Evolutionary conservation across 2,329 filamentous ascomycete species (phyloP).

Genomic region (Dactylellina leptospora): DNA sequence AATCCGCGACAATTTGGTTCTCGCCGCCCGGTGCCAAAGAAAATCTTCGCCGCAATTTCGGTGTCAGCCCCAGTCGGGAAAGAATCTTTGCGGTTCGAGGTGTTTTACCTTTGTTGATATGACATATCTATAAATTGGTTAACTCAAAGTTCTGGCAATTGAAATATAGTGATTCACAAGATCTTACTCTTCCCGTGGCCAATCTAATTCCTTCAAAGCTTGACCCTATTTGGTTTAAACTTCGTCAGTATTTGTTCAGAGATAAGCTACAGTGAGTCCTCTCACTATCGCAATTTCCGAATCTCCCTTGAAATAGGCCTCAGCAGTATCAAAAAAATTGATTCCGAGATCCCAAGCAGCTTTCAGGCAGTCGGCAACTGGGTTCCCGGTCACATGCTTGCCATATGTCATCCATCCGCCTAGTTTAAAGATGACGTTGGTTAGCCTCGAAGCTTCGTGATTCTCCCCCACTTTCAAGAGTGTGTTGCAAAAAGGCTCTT

Average conservation of each 20-base stretch:
- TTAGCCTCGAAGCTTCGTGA: not conserved
- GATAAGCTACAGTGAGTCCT: no score
- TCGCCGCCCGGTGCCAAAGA: constrained; percentile 68
- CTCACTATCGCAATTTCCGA: constrained; percentile 66
- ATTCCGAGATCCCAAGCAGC: constrained; percentile 69
- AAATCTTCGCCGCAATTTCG: constrained; percentile 61
- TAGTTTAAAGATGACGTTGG: not conserved
- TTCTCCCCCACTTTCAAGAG: not conserved
- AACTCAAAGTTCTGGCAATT: not conserved
- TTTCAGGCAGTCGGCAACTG: constrained; percentile 61
- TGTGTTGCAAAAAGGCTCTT: not conserved
- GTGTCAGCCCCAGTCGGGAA: no score
- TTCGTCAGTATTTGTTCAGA: no score
- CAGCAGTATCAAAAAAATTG: constrained; percentile 72
- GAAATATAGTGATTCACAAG: not conserved
- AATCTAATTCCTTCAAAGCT: constrained; percentile 69
- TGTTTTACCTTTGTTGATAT: constrained; percentile 68
- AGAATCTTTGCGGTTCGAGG: no score
- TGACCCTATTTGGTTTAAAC: constrained; percentile 64
- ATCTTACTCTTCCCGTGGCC: constrained; percentile 69
- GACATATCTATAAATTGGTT: constrained; percentile 61
- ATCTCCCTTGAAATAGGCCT: constrained; percentile 68
- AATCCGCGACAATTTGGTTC: constrained; percentile 68
- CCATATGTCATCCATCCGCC: constrained; percentile 57
- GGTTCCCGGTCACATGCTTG: constrained; percentile 54